A percentile compares a stretch with the other conserved stretches of the same genome.
These are phyloP conservation scores for Thelonectria rubi DNA, from an alignment of 2,329 filamentous ascomycete genomes.

Conservation along the genomic window DNA sequence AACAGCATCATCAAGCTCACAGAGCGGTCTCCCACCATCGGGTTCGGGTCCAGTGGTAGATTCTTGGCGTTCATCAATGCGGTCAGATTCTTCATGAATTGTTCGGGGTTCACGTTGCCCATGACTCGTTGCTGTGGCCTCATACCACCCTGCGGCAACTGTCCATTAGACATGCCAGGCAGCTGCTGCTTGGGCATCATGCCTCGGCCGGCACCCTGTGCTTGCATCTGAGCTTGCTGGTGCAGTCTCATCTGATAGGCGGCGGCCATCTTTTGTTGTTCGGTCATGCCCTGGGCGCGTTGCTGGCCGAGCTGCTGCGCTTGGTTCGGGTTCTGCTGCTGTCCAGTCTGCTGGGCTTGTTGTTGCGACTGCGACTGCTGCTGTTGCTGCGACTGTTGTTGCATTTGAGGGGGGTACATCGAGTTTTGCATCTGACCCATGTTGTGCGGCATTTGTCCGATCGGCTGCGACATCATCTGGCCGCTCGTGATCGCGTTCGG, in stretches of 20 bases:
- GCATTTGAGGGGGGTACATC: conserved; percentile 53
- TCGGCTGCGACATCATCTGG: conserved; percentile 65
- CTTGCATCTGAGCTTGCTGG: conserved; percentile 70
- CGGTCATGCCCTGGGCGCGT: conserved; percentile 52
- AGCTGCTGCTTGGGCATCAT: conserved; percentile 64
- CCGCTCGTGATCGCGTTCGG: conserved; percentile 60
- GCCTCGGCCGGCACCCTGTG: conserved; percentile 54
- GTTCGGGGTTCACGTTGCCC: conserved; percentile 65
- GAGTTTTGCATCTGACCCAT: conserved; percentile 59
- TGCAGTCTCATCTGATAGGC: conserved; percentile 87
- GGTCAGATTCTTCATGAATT: conserved; percentile 79
- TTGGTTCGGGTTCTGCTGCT: conserved; percentile 29
- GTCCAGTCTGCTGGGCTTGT: conserved; percentile 62
- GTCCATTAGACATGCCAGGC: conserved; percentile 62
- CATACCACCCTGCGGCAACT: conserved; percentile 60
- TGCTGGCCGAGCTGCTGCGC: conserved; percentile 52
- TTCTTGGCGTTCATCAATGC: conserved; percentile 80
- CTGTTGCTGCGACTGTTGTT: conserved; percentile 51
- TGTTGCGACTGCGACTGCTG: conserved; percentile 68
- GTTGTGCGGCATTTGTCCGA: conserved; percentile 57
- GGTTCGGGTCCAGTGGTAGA: conserved; percentile 77
- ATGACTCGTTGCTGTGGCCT: conserved; percentile 59
- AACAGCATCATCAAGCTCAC: conserved; percentile 83
- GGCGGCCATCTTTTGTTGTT: conserved; percentile 74
- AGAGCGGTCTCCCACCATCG: conserved; percentile 75